Evolutionary conservation across 78 protist genomes (phyloP).

Genomic region (Emiliania huxleyi): DNA sequence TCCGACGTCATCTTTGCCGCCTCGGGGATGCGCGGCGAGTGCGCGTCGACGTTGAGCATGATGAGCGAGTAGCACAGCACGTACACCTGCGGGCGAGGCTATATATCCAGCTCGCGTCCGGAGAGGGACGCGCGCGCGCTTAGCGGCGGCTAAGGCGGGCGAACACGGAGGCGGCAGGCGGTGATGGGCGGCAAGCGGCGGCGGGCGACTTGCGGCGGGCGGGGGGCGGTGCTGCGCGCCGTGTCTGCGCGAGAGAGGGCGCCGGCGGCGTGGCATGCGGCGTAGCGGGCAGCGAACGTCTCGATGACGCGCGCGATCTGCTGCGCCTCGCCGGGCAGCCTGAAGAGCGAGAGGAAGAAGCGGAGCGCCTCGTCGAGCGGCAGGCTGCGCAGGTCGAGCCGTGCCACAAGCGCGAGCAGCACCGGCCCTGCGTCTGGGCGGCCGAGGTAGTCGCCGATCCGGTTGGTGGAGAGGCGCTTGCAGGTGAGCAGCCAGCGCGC

Average conservation of each 20-base stretch:
- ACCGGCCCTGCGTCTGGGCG: not conserved
- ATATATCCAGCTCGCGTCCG: no score
- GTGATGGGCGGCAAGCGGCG: no score
- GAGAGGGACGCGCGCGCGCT: no score
- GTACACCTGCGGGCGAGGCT: no score
- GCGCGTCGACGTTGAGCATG: not conserved
- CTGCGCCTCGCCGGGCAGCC: conserved; percentile 1
- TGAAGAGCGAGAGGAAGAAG: not conserved
- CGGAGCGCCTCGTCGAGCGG: not conserved
- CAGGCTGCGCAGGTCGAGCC: not conserved
- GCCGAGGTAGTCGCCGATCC: not conserved
- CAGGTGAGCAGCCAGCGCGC: not conserved
- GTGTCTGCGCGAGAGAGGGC: no score
- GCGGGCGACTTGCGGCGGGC: no score
- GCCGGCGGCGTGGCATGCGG: not conserved
- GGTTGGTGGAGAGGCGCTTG: not conserved
- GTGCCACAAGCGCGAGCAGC: not conserved
- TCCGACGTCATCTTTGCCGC: not conserved
- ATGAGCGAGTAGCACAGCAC: not conserved
- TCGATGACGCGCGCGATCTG: not conserved
- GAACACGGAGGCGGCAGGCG: no score
- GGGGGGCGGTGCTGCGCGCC: no score
- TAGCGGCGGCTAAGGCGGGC: no score
- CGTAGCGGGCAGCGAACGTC: not conserved
- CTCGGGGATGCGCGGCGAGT: not conserved